Percentiles rank a stretch among this genome's conserved stretches.
These are phyloP conservation scores for Mortierella sp. DNA, from an alignment of 371 early-diverging fungal species.

Conservation along the genomic window DNA sequence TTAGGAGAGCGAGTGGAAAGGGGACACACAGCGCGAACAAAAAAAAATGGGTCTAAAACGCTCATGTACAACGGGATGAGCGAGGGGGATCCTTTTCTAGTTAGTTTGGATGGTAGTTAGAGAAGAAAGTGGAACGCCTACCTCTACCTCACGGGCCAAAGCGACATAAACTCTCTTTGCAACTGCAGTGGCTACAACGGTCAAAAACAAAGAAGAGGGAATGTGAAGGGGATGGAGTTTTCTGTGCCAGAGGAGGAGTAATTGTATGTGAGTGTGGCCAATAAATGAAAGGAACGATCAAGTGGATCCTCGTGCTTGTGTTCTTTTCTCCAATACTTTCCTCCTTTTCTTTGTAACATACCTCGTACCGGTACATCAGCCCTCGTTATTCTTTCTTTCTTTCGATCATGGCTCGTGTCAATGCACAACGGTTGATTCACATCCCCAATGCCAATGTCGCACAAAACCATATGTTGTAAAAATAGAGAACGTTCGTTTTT, in stretches of 20 bases:
- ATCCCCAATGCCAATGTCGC: neutral
- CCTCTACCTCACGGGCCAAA: neutral
- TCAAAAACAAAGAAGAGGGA: neutral
- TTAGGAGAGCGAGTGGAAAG: neutral
- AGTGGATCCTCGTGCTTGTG: neutral
- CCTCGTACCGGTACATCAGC: neutral
- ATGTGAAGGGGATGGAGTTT: neutral
- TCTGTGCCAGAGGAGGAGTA: neutral
- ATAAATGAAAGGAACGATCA: neutral
- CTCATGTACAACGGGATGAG: neutral
- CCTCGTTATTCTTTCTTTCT: neutral
- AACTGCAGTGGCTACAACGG: neutral
- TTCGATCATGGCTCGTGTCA: neutral
- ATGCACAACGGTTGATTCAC: neutral
- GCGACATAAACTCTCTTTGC: neutral
- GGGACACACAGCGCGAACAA: too few relatives aligned
- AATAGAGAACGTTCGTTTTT: slow-evolving; percentile 8
- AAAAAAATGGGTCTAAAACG: neutral
- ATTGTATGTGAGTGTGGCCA: neutral
- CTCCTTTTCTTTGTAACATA: neutral
- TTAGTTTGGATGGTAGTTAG: neutral
- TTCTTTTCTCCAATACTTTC: neutral
- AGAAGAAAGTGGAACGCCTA: neutral
- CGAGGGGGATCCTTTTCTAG: neutral
- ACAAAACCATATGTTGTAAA: neutral